Percentiles rank a stretch among this genome's conserved stretches.
Evolutionary conservation across 2,329 filamentous ascomycete species (phyloP).

Genomic region (Paramyrothecium roridum): DNA sequence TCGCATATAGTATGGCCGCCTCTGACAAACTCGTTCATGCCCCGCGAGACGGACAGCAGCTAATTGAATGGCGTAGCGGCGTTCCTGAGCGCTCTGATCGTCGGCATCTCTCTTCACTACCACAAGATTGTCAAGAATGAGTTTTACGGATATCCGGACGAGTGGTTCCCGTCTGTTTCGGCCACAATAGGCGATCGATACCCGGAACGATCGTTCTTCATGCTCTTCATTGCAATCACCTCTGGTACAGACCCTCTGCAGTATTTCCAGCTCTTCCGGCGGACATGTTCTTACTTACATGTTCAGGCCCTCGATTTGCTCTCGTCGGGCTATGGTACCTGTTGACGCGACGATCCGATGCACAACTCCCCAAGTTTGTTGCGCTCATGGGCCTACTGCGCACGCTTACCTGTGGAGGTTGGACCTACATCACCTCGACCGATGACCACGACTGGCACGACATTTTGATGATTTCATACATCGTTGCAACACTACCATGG

Average conservation of each 20-base stretch:
- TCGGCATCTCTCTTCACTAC: conserved; percentile 82
- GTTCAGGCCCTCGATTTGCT: conserved; percentile 77
- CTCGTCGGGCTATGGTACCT: conserved; percentile 92
- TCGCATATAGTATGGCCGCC: conserved; percentile 69
- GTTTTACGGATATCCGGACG: conserved; percentile 87
- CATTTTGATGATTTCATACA: conserved; percentile 98
- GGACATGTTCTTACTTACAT: background rate
- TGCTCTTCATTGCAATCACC: conserved; percentile 94
- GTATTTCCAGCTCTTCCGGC: background rate
- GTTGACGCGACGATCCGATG: conserved; percentile 73
- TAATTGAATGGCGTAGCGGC: conserved; percentile 52
- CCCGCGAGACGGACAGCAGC: background rate
- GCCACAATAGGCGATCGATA: conserved; percentile 97
- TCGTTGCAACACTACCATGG: conserved; percentile 93
- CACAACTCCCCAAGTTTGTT: conserved; percentile 76
- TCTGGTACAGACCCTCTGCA: conserved; percentile 57
- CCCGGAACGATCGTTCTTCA: conserved; percentile 93
- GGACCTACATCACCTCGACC: conserved; percentile 98
- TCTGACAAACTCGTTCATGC: background rate
- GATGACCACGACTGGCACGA: conserved; percentile 99
- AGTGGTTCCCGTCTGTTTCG: conserved; percentile 96
- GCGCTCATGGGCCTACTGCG: conserved; percentile 78
- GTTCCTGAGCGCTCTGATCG: conserved; percentile 80
- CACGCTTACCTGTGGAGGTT: conserved; percentile 91
- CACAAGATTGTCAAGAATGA: conserved; percentile 98